Evolutionary conservation across 345 rosid genomes (phyloP).

Genomic region (Jatropha curcas): DNA sequence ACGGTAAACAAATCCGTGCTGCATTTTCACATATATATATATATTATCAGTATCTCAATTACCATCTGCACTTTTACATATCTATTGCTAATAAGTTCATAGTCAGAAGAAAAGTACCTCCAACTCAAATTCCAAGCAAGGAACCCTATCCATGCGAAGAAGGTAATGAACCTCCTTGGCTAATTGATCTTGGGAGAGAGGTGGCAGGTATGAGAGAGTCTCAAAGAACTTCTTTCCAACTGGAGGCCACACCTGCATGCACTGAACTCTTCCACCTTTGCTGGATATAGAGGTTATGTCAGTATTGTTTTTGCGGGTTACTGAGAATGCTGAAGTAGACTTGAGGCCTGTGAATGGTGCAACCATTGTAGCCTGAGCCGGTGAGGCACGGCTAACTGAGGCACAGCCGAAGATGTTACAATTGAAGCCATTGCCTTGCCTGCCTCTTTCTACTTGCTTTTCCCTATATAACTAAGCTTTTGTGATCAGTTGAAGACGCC

Average conservation of each 20-base stretch:
- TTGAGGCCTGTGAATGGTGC: neutral
- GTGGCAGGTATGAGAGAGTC: slow-evolving; percentile 52
- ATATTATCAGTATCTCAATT: neutral
- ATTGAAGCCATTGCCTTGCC: slow-evolving; percentile 8
- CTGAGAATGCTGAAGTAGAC: too few relatives aligned
- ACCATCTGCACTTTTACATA: too few relatives aligned
- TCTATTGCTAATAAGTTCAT: too few relatives aligned
- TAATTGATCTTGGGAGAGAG: slow-evolving; percentile 12
- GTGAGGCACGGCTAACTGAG: neutral
- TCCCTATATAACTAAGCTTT: neutral
- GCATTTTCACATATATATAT: neutral
- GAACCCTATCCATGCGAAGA: slow-evolving; percentile 51
- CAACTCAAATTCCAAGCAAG: slow-evolving; percentile 61
- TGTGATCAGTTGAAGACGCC: neutral
- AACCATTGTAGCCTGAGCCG: neutral
- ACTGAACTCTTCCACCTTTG: slow-evolving; percentile 13
- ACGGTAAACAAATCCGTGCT: slow-evolving; percentile 36
- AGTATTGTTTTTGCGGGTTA: too few relatives aligned
- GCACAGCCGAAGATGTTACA: neutral
- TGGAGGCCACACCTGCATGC: slow-evolving; percentile 29
- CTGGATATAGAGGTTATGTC: too few relatives aligned
- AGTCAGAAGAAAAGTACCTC: too few relatives aligned
- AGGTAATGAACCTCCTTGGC: slow-evolving; percentile 42
- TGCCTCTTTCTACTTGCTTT: neutral
- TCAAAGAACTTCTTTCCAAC: slow-evolving; percentile 28